phyloP scores from a whole-genome alignment of 1,139 yeast species.

The Yamadazyma taylorii region DNA sequence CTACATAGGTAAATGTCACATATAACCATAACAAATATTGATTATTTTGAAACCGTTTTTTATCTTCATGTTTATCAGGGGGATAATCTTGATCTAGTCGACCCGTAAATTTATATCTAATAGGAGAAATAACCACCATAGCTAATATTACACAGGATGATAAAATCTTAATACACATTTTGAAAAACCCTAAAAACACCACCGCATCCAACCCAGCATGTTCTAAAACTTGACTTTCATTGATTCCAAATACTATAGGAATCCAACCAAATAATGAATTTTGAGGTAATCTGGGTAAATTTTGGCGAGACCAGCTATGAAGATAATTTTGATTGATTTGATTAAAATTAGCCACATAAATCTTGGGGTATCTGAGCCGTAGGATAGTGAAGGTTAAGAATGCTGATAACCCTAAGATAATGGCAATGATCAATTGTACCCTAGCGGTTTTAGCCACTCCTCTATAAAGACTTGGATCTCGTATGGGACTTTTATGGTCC shows the following conservation, averaged over 20 bases:
- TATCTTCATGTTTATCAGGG: slow-evolving; percentile 42
- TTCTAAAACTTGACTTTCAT: slow-evolving; percentile 76
- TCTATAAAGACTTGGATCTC: slow-evolving; percentile 19
- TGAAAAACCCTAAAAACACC: slow-evolving; percentile 79
- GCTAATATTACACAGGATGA: slow-evolving; percentile 62
- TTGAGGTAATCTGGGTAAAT: slow-evolving; percentile 36
- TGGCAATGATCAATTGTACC: slow-evolving; percentile 61
- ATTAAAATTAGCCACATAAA: slow-evolving; percentile 62
- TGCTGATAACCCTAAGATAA: slow-evolving; percentile 62
- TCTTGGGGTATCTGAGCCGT: slow-evolving; percentile 64
- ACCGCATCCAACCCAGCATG: slow-evolving; percentile 94
- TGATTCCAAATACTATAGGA: slow-evolving; percentile 57
- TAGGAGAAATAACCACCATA: slow-evolving; percentile 66
- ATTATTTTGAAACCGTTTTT: slow-evolving; percentile 12
- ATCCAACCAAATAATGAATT: slow-evolving; percentile 78
- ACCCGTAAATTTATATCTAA: slow-evolving; percentile 71
- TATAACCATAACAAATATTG: slow-evolving; percentile 40
- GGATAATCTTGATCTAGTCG: slow-evolving; percentile 53
- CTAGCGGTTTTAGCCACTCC: slow-evolving; percentile 41
- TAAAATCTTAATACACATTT: slow-evolving; percentile 68
- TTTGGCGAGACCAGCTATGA: slow-evolving; percentile 43
- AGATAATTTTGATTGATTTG: slow-evolving; percentile 41
- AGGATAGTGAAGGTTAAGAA: slow-evolving; percentile 63
- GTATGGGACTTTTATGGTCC: slow-evolving; percentile 13
- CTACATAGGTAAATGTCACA: slow-evolving; percentile 42